Base-by-base conservation (phyloP, 768 basidiomycete genomes). In the Krasilnikovozyma curviuscula region DNA sequence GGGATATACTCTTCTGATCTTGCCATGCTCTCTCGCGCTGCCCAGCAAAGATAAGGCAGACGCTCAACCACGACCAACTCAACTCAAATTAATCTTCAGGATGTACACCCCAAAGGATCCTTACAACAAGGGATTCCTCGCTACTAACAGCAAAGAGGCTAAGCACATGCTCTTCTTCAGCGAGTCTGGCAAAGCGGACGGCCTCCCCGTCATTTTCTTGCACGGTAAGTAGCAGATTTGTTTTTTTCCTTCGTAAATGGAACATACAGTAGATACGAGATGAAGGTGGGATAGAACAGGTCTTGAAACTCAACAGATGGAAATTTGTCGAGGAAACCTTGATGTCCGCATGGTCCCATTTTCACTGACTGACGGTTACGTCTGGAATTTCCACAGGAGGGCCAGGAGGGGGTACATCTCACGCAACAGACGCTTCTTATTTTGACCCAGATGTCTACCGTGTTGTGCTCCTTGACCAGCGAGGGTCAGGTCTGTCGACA, bases 381-480 rank as follows among this genome's bases (percentile, higher is more conserved):
- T 13, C 24, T 7, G 23, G 48, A 21, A 7, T 14, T 23, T 13
- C n/a, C 25, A 19, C 50, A 78, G 78, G 78, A 33, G 83, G 84
- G 6, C 84, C 84, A 14, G 86, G 86, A 13, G 81, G 83, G 10
- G 83, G 83, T 5, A 70, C 68, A 39, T 73, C 77, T 58, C 38
- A 23, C 21, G 3, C 45, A 14, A 70, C 69, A 46, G 85, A 91
- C 65, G 70, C 81, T 45, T 65, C 69, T 5, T 88, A 79, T 69
- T 89, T 89, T 65, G 76, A 88, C 58, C 83, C 84, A 3, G 62
- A 70, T 29, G 81, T 83, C 59, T 91, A 88, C 70, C 83, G 81
- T 68, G 57, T 59, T 41, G 82, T 77, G 38, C 34, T 52, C 24
- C 29, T 44, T 52, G 88, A 93, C 65, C 89, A 95, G 64, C 71